These are phyloP conservation scores for Dendrocalamus latiflorus DNA, from an alignment of 202 grass and related monocot species.

Conservation along the genomic window DNA sequence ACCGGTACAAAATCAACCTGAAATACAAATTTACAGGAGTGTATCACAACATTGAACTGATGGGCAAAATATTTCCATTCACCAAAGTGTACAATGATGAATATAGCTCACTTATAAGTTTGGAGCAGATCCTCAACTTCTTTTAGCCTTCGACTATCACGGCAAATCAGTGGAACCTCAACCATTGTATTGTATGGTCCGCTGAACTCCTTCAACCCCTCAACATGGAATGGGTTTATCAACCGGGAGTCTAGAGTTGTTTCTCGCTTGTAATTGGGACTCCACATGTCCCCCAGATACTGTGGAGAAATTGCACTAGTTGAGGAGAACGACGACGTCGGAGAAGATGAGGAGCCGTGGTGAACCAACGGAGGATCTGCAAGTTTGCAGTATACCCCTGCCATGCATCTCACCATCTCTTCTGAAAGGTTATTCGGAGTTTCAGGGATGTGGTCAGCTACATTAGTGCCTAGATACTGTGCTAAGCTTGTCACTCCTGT, in stretches of 20 bases:
- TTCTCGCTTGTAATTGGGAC: slow-evolving; percentile 56
- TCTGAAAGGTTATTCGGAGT: slow-evolving; percentile 87
- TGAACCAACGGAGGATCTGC: slow-evolving; percentile 75
- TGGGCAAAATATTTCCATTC: no score
- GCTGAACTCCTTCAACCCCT: no score
- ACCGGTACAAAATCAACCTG: no score
- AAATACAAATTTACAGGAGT: no score
- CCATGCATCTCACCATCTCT: slow-evolving; percentile 94
- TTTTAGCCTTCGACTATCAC: no score
- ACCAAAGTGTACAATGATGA: background rate
- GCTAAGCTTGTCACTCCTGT: slow-evolving; percentile 77
- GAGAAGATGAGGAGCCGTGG: slow-evolving; percentile 63
- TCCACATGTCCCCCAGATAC: slow-evolving; percentile 66
- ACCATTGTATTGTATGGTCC: no score
- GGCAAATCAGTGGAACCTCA: no score
- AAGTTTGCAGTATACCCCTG: slow-evolving; percentile 72
- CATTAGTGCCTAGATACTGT: slow-evolving; percentile 77
- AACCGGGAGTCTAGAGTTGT: slow-evolving; percentile 65
- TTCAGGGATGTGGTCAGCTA: slow-evolving; percentile 74
- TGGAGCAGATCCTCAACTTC: no score
- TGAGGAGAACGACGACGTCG: slow-evolving; percentile 72
- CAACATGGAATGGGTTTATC: slow-evolving; percentile 82
- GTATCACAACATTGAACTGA: no score
- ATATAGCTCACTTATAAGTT: no score
- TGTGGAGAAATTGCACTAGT: slow-evolving; percentile 64